Evolutionary conservation across 2,329 filamentous ascomycete genomes (phyloP), one percentile per base, ranked within the genome.

Genomic region (Ploettnerulaceae sp.): DNA sequence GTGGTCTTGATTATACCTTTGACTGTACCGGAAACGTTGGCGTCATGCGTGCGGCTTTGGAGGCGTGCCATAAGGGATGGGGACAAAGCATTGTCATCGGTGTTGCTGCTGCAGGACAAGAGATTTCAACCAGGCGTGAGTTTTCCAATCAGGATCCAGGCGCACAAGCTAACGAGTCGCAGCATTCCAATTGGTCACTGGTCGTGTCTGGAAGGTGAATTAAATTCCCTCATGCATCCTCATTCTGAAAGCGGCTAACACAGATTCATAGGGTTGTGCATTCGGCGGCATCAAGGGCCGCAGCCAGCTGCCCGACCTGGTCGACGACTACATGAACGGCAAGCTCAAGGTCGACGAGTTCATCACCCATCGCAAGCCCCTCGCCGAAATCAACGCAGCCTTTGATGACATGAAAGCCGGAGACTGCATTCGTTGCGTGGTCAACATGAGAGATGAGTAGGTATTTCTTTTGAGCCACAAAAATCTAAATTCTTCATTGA

Each of bases 31-130:
- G 93, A 50, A 97, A 97, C 64, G 90, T 97, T 43, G 80, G 82
- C 59, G 93, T 98, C 46, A 98, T 95, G 93, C 80, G 93, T 54
- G 86, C 88, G 43, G 93, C 93, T 31, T 81, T 98, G 51, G 91
- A 98, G 74, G 90, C 93, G 38, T 97, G 90, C 75, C 93, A 98
- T 77, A 98, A 98, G 81, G 93, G 93, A 38, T 98, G 93, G 93
- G 93, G 93, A 62, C 81, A 96, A 77, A 94, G 86, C 66, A 95
- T 98, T 69, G 81, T 98, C 68, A 98, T 98, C 63, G 93, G 93
- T 69, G 93, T 98, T 55, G 91, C 91, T 52, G 91, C 91, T 58
- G 91, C 91, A 49, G 91, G 91, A 42, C 90, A 96, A 72, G 91
- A 97, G 73, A 97, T 97, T 59, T 76, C 84, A 56, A 97, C 91